Base-by-base conservation (phyloP, 2,329 filamentous ascomycete genomes). In the Hymenoscyphus scutula region DNA sequence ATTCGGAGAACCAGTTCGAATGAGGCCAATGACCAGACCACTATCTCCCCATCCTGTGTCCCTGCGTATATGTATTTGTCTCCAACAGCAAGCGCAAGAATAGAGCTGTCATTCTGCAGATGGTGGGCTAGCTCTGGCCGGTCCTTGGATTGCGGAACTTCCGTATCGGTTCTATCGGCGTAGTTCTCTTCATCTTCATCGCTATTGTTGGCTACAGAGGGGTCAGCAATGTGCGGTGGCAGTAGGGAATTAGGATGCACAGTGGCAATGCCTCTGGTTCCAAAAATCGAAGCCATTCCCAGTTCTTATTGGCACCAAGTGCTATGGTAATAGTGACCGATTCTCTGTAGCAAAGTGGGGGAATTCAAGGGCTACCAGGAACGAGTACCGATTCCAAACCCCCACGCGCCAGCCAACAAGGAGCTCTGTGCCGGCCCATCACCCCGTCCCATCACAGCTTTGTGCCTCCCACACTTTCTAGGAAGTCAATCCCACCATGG, bases 31-130 rank as follows among this genome's bases (percentile, higher is more conserved):
- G 90, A 92, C 90, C 92, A 99, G 53, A 93, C 89, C 54, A 96
- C 82, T 65, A 99, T 96, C 78, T 97, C 92, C 65, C 95, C 95
- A 66, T 92, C 90, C 74, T 97, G 92, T 1, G 95, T 93, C 48
- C 95, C 95, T 19, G 94, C 93, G 76, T 92, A 99, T 60, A 99
- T 89, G 73, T 88, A 89, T 56, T 89, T 83, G 58, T 91, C 83
- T 62, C 91, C 92, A 27, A 97, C 86, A 3, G 88, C 91, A 61
- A 99, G 83, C 8, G 92, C 87, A 58, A 99, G 86, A 56, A 96
- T 90, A 2, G 89, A 92, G 75, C 87, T 90, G 72, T 87, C 84
- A 74, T 94, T 90, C 72, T 87, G 83, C 65, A 96, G 84, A 68
- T 87, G 87, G 74, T 96, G 91, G 62, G 88, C 79, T 54, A 92